A percentile compares a stretch with the other conserved stretches of the same genome.
These are phyloP conservation scores for Picochlorum sp. DNA, from an alignment of 139 green algal species.

Conservation along the genomic window DNA sequence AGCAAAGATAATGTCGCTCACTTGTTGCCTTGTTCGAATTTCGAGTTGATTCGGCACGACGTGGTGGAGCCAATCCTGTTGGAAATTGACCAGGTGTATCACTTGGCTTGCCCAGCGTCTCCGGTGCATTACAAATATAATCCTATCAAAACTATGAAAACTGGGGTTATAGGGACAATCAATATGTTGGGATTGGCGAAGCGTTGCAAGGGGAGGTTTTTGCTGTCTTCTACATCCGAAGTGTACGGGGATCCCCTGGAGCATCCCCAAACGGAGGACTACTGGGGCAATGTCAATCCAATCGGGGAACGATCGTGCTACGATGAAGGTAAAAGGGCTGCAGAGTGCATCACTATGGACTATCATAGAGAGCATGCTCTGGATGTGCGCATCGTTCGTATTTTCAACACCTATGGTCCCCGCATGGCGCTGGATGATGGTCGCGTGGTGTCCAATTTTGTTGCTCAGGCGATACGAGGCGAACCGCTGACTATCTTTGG, in stretches of 20 bases:
- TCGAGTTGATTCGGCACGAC: slow-evolving; percentile 97
- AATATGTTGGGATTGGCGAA: slow-evolving; percentile 99
- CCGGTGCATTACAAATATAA: slow-evolving; percentile 99
- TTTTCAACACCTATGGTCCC: slow-evolving; percentile 99
- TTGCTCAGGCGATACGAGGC: slow-evolving; percentile 72
- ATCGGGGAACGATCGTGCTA: slow-evolving; percentile 97
- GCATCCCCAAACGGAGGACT: slow-evolving; percentile 94
- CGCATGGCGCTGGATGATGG: slow-evolving; percentile 98
- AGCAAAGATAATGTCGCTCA: slow-evolving; percentile 91
- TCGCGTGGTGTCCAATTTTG: slow-evolving; percentile 97
- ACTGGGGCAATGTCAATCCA: slow-evolving; percentile 99
- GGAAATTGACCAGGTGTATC: slow-evolving; percentile 98
- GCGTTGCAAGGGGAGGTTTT: slow-evolving; percentile 79
- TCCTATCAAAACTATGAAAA: slow-evolving; percentile 98
- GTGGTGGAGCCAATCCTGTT: slow-evolving; percentile 90
- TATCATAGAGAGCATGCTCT: slow-evolving; percentile 81
- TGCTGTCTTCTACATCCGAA: slow-evolving; percentile 88
- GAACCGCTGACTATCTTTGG: slow-evolving; percentile 90
- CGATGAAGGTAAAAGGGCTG: slow-evolving; percentile 97
- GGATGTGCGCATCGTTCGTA: slow-evolving; percentile 90
- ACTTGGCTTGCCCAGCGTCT: slow-evolving; percentile 96
- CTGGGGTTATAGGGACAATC: slow-evolving; percentile 91
- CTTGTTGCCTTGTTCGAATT: slow-evolving; percentile 80
- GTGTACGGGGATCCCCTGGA: slow-evolving; percentile 97
- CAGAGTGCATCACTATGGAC: slow-evolving; percentile 93